phyloP scores from a whole-genome alignment of 805 yeast genomes.

The Teunomyces pallodes region DNA sequence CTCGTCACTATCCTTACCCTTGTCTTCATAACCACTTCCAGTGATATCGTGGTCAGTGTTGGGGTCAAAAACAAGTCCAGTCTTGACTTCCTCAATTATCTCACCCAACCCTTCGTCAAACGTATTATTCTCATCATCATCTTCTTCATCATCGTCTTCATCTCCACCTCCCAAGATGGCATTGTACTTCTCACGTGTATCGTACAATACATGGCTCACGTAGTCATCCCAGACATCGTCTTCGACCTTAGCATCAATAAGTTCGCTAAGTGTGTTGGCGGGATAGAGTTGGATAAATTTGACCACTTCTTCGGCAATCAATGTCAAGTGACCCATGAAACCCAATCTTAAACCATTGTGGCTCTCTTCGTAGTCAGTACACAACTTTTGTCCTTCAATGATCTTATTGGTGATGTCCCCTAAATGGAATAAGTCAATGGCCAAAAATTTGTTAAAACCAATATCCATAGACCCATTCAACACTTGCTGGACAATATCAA shows the following conservation, averaged over 20 bases:
- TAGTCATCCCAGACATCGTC: constrained; percentile 71
- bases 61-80: constrained; percentile 30
- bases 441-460: constrained; percentile 46
- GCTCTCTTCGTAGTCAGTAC: constrained; percentile 23
- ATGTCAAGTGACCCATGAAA: constrained; percentile 31
- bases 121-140: constrained; percentile 22
- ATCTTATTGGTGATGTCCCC: constrained; percentile 43
- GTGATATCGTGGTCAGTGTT: constrained; percentile 27
- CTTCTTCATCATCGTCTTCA: constrained; percentile 43
- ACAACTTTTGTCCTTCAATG: constrained; percentile 44
- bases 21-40: constrained; percentile 29
- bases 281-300: constrained; percentile 34
- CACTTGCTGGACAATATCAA: constrained; percentile 47
- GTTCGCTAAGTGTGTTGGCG: constrained; percentile 32
- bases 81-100: constrained; percentile 34
- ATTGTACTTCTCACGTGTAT: constrained; percentile 90
- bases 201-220: constrained; percentile 77
- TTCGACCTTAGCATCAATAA: constrained; percentile 37
- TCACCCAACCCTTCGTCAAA: constrained; percentile 39
- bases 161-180: constrained; percentile 86
- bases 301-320: constrained; percentile 32
- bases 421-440: constrained; percentile 57
- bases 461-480: constrained; percentile 48
- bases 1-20: constrained; percentile 33
- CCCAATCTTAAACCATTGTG: constrained; percentile 27